Evolutionary conservation across 129 eudicot genomes (phyloP).

Genomic region (Daucus carota): DH1_v3.0 NC_030386.2:26597001-26597500

Average conservation of each 20-base stretch:
- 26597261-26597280: constrained; percentile 1
- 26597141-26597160: neutral
- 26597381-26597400: neutral
- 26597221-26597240: neutral
- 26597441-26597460: neutral
- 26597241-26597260: constrained; percentile 3
- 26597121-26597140: neutral
- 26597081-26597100: neutral
- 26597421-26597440: neutral
- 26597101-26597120: neutral
- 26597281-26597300: neutral
- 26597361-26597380: neutral
- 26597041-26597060: neutral
- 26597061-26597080: neutral
- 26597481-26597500: constrained; percentile 1
- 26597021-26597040: neutral
- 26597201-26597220: neutral
- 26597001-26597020: neutral
- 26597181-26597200: neutral
- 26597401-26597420: neutral
- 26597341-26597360: neutral
- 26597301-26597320: neutral
- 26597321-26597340: neutral
- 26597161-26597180: neutral
- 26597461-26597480: neutral